Evolutionary conservation across 176 grass and related monocot species (phyloP), one percentile per base, ranked within the genome.

Genomic region (Cenchrus americanus): DNA sequence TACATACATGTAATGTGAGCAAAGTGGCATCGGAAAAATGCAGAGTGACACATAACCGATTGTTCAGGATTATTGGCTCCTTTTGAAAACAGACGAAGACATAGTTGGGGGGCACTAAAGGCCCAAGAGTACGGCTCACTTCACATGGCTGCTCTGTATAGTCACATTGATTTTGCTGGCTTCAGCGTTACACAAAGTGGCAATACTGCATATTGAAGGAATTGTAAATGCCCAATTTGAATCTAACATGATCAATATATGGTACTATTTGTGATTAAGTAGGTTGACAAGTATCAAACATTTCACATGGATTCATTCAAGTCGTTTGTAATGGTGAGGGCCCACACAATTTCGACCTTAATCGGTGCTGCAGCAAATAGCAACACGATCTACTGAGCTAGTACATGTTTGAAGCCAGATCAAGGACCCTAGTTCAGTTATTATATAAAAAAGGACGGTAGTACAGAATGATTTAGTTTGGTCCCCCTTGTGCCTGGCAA

Each of bases 1-100:
- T 66, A 86, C 79, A 86, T 55, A 83, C 80, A 84, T 87, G 49
- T 83, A 87, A 90, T 75, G 67, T 75, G 75, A 76, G 62, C 46
- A 71, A 64, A 71, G 44, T 80, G 62, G 80, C 85, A 87, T 84
- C 80, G 15, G 68, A 37, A n/a, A 67, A 80, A 80, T 84, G 89
- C 84, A 52, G 60, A 50, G 49, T 75, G 80, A 83, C 80, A 87
- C 84, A 87, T 68, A 83, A 76, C 85, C 84, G 43, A 22, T 63
- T 65, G 34, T 80, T 70, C 30, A 70, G 23, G 79, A 62, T 80
- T 79, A 62, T 67, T 53, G 52, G 14, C 66, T 58, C 62, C 26
- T 78, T 55, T 66, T 86, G 42, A 61, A 69, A 34, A 79, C 13
- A 62, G 24, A 58, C 42, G 23, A 76, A 59, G 26, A 69, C 48